Conservation (phyloP, 2,329 filamentous ascomycete species). For the Alternaria sp. region DNA sequence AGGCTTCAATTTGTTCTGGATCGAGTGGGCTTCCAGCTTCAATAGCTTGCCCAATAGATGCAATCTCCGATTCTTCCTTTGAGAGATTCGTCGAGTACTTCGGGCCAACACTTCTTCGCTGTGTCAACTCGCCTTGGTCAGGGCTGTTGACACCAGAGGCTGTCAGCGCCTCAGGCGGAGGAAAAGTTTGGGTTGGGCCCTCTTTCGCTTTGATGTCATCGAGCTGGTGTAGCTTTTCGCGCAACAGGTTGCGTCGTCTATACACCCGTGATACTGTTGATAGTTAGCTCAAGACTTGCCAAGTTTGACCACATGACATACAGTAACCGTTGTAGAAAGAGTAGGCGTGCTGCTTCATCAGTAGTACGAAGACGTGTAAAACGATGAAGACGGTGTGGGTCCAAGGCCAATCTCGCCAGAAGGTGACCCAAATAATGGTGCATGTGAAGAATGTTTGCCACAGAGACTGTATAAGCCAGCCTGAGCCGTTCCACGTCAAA, state of each 20-base stretch:
- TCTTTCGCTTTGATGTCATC: slow-evolving; percentile 61
- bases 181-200: slow-evolving; percentile 43
- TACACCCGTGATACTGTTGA: slow-evolving; percentile 56
- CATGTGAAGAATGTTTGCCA: slow-evolving; percentile 74
- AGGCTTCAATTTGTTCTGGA: slow-evolving; percentile 68
- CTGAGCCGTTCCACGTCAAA: slow-evolving; percentile 71
- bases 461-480: slow-evolving; percentile 78
- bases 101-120: slow-evolving; percentile 46
- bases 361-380: slow-evolving; percentile 75
- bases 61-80: slow-evolving; percentile 64
- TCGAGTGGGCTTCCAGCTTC: slow-evolving; percentile 68
- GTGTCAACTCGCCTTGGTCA: slow-evolving; percentile 10
- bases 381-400: slow-evolving; percentile 82
- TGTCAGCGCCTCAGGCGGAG: slow-evolving; percentile 5
- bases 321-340: slow-evolving; percentile 79
- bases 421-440: slow-evolving; percentile 69
- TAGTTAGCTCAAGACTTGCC: background rate
- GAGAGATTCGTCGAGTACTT: slow-evolving; percentile 55
- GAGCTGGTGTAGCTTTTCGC: slow-evolving; percentile 64
- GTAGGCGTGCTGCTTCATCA: slow-evolving; percentile 87
- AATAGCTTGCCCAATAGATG: slow-evolving; percentile 68
- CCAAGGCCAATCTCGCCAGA: slow-evolving; percentile 81
- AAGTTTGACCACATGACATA: slow-evolving; percentile 33
- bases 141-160: slow-evolving; percentile 28
- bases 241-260: slow-evolving; percentile 56